These are phyloP conservation scores for Candida broadrunensis DNA, from an alignment of 805 yeast species.

Conservation along the genomic window DNA sequence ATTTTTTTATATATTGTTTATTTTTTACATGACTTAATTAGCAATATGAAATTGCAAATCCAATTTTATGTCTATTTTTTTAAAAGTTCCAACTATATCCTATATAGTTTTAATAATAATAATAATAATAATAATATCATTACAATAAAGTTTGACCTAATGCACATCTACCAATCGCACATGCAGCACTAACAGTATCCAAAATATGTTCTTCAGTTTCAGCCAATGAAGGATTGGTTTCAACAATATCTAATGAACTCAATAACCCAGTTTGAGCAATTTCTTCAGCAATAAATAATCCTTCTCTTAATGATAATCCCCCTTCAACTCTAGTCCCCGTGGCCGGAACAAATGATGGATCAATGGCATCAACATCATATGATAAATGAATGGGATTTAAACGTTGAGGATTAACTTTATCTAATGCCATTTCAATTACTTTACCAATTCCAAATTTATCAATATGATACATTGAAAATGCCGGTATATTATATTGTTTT, in stretches of 20 bases:
- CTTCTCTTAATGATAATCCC: slow-evolving; percentile 92
- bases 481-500: slow-evolving; percentile 68
- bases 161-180: slow-evolving; percentile 91
- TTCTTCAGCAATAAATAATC: slow-evolving; percentile 87
- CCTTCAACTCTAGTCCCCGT: slow-evolving; percentile 98
- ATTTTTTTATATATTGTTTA: no score
- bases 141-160: slow-evolving; percentile 84
- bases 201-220: slow-evolving; percentile 68
- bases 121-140: slow-evolving; percentile 2
- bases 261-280: slow-evolving; percentile 87
- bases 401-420: slow-evolving; percentile 67
- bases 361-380: slow-evolving; percentile 96
- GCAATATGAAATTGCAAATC: no score
- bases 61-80: no score
- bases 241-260: slow-evolving; percentile 87
- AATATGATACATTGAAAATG: slow-evolving; percentile 93
- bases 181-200: slow-evolving; percentile 86
- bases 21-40: no score
- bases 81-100: no score
- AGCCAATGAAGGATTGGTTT: slow-evolving; percentile 87
- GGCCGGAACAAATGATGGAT: slow-evolving; percentile 91
- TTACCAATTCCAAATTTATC: slow-evolving; percentile 90
- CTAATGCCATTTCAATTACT: slow-evolving; percentile 89
- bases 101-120: no score
- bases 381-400: slow-evolving; percentile 79